A percentile compares a stretch with the other conserved stretches of the same genome.
Conservation (phyloP, 768 basidiomycete species). For the Tulasnella sp. region DNA sequence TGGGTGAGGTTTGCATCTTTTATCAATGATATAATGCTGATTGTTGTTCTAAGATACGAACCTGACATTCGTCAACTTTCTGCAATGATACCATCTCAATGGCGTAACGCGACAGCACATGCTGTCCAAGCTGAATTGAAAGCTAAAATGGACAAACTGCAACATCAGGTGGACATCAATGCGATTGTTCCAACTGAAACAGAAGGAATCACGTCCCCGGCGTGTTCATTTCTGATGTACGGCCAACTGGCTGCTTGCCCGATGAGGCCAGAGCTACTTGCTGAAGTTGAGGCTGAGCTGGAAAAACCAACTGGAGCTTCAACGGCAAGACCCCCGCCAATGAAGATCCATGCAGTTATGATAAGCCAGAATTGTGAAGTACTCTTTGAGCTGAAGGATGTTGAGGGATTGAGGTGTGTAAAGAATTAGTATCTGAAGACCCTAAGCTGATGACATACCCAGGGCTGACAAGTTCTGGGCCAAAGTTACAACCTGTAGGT, state of each 20-base stretch:
- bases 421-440: not conserved
- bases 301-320: constrained; percentile 60
- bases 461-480: constrained; percentile 45
- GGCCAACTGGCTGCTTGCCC: constrained; percentile 47
- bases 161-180: constrained; percentile 43
- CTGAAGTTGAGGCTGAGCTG: constrained; percentile 59
- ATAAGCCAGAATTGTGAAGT: constrained; percentile 74
- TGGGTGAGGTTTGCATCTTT: constrained; percentile 34
- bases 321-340: constrained; percentile 42
- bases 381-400: constrained; percentile 49
- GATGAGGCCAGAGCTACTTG: constrained; percentile 43
- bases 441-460: not conserved
- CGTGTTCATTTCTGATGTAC: constrained; percentile 54
- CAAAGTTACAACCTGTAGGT: constrained; percentile 51
- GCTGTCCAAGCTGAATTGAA: constrained; percentile 48
- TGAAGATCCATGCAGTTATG: constrained; percentile 50
- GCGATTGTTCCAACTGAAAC: not conserved
- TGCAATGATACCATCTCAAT: constrained; percentile 43
- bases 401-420: constrained; percentile 52
- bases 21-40: constrained; percentile 1
- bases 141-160: constrained; percentile 45
- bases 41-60: constrained; percentile 30
- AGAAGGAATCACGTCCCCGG: constrained; percentile 40
- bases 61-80: constrained; percentile 59
- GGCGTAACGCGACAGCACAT: constrained; percentile 44